phyloP scores from a whole-genome alignment of 2,329 filamentous ascomycete species.

The Claviceps spartinae region DNA sequence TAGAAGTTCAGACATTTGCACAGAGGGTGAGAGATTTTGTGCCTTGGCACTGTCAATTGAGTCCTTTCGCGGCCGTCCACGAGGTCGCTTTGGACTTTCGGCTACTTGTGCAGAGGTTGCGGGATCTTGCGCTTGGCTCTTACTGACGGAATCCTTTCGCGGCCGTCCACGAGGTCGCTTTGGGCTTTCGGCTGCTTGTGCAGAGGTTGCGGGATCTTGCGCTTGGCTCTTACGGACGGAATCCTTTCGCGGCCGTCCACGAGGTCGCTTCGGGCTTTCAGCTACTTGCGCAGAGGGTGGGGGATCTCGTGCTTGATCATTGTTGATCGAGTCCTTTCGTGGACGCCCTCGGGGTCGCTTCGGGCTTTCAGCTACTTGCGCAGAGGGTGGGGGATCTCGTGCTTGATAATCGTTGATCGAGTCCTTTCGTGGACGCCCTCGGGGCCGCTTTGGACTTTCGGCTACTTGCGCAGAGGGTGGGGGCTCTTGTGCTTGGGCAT shows the following conservation, averaged over 20 bases:
- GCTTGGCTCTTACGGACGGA: slow-evolving; percentile 8
- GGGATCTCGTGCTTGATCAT: slow-evolving; percentile 17
- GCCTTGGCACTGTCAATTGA: too few relatives aligned
- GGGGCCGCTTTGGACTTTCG: slow-evolving; percentile 21
- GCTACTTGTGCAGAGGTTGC: slow-evolving; percentile 22
- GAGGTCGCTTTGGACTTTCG: slow-evolving; percentile 21
- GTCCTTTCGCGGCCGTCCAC: slow-evolving; percentile 13
- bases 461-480: slow-evolving; percentile 22
- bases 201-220: slow-evolving; percentile 23
- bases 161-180: too few relatives aligned
- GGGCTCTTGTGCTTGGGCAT: slow-evolving; percentile 17
- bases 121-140: slow-evolving; percentile 17
- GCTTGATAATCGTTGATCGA: slow-evolving; percentile 11
- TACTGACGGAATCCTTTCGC: too few relatives aligned
- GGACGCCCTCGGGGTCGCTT: slow-evolving; percentile 28
- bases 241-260: slow-evolving; percentile 13
- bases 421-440: slow-evolving; percentile 27
- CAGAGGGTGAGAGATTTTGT: too few relatives aligned
- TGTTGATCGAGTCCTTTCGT: slow-evolving; percentile 16
- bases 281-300: slow-evolving; percentile 22
- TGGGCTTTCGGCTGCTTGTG: slow-evolving; percentile 17
- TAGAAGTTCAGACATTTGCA: too few relatives aligned
- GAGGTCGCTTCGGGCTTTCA: slow-evolving; percentile 21
- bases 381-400: slow-evolving; percentile 22
- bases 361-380: slow-evolving; percentile 18